These are phyloP conservation scores for Paramecium tetraurelia DNA, from an alignment of 73 alveolate species.

Conservation along the genomic window DNA sequence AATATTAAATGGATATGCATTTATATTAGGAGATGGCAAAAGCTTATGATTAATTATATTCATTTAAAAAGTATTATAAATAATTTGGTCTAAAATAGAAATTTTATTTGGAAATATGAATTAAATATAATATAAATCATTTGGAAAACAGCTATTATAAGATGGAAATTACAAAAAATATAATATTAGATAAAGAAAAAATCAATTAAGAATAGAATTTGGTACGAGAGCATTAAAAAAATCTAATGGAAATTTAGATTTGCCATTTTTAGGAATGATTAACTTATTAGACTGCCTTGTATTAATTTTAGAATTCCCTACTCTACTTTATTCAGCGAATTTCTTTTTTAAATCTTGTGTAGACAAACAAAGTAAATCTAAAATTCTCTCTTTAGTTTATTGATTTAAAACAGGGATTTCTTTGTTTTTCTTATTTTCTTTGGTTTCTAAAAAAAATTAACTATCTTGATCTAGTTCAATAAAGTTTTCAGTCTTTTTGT, in stretches of 20 bases:
- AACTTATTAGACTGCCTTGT: background rate
- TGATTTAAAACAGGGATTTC: background rate
- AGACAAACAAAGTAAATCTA: constrained; percentile 3
- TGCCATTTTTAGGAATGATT: background rate
- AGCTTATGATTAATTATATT: background rate
- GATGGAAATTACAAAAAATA: background rate
- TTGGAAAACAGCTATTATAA: background rate
- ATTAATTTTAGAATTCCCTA: background rate
- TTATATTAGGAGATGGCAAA: background rate
- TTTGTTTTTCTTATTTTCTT: background rate
- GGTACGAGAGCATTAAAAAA: constrained; percentile 29
- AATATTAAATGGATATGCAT: background rate
- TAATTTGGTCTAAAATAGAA: background rate
- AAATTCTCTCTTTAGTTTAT: constrained; percentile 16
- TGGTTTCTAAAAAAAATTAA: background rate
- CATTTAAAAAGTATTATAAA: too few species aligned
- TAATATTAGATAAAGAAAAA: background rate
- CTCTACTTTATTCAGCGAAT: background rate
- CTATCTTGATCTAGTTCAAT: background rate
- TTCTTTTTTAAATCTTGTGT: constrained; percentile 21
- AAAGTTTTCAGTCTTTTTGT: background rate
- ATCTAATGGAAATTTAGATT: background rate
- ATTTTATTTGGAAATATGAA: too few species aligned
- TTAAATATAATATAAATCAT: too few species aligned
- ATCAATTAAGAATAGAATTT: background rate